Evolutionary conservation across 2,329 filamentous ascomycete species (phyloP), one percentile per base, ranked within the genome.

Genomic region (Cladobotryum mycophilum): DNA sequence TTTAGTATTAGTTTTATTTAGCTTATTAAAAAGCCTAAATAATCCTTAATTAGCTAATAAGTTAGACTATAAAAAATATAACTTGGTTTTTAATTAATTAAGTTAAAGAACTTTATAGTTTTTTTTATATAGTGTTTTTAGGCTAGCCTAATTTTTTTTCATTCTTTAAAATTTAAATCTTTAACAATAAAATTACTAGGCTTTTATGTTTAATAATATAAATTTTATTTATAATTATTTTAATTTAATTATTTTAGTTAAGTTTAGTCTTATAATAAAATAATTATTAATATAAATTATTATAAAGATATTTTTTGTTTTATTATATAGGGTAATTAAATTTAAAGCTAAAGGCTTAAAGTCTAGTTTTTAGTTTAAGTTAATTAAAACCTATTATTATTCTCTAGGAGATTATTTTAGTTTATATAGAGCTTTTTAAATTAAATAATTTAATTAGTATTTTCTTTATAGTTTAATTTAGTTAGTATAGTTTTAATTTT

Each of bases 11-110:
- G n/a, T n/a, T n/a, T n/a, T n/a, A n/a, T n/a, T n/a, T n/a, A n/a
- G n/a, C n/a, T n/a, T n/a, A n/a, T n/a, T n/a, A n/a, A 37, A 37
- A 37, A 37, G 35, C 15, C 12, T 37, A 37, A n/a, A n/a, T n/a
- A 37, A 4, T 37, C 12, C 15, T 14, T 4, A 5, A 37, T 37
- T 37, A 14, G 35, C 15, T 14, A 37, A 14, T 4, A 37, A 12
- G 17, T 20, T 46, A 15, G 30, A 14, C 18, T 37, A 37, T 37
- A 37, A 12, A 37, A 37, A 12, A 37, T 37, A 14, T 42, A 42
- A 42, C 18, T 42, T 4, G 17, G 45, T 53, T 13, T 36, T 49
- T 36, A 33, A 53, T 49, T 48, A 48, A 17, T 42, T 6, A 49
- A 48, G 4, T n/a, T 49, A 18, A 42, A 17, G 13, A 42, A 42